Base-by-base conservation (phyloP, 495 filamentous ascomycete species). In the Xylaria bambusicola region DNA sequence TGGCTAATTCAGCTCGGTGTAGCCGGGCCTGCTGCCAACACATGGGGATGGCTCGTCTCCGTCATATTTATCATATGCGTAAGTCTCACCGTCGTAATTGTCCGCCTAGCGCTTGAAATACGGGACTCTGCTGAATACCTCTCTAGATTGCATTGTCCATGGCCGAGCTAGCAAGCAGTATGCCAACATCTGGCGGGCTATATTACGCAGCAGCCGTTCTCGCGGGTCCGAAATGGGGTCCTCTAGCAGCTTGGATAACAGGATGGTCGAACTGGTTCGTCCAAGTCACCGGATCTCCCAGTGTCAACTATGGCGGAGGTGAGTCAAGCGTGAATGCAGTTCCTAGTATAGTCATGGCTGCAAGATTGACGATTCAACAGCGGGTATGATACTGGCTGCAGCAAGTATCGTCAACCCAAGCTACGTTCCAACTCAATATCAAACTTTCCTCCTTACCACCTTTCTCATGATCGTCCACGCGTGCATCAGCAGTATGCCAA, bases 161-260 rank as follows among this genome's bases (percentile, higher is more conserved):
- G 62, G 61, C 68, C 12, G 68, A 71, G 56, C 61, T 65, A 36
- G 60, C 61, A 27, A 69, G 63, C 38, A 87, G 86, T 48, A 71
- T 71, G 69, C 69, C 69, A 24, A 71, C 69, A 15, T 71, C 69
- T 66, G 89, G 89, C 38, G 89, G 89, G 47, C 78, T 92, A 35
- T 92, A 92, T 67, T 92, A 92, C 69, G 88, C 89, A 20, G 77
- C 88, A 24, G 88, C 89, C 3, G 89, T 91, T 0, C 82, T 92
- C n/a, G 89, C 89, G 23, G 88, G 88, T 36, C 84, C 86, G 7
- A 86, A 87, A 53, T 91, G 83, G 64, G 89, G 89, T 4, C 89
- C 89, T 17, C 79, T 89, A 27, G 89, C 88, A 5, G 87, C 89
- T 10, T 92, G 86, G 86, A 73, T 88, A 31, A 88, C 85, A 2